These are phyloP conservation scores for Echeveria elegans DNA, from an alignment of 164 flowering plant species.

Conservation along the genomic window DNA sequence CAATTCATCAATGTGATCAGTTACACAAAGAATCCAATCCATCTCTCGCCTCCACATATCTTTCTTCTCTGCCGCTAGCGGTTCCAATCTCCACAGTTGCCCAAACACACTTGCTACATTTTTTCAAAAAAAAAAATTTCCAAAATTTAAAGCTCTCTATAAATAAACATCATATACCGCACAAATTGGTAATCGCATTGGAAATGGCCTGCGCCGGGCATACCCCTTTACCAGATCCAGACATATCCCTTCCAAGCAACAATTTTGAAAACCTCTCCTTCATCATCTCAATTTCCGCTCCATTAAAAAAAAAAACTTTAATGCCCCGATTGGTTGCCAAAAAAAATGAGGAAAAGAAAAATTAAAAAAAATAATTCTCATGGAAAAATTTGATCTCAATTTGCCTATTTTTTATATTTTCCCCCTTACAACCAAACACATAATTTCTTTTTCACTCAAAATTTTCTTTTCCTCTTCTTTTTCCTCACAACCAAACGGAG, in stretches of 20 bases:
- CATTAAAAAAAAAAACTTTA: no score
- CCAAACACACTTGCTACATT: slow-evolving; percentile 76
- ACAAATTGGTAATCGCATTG: slow-evolving; percentile 84
- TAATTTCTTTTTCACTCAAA: no score
- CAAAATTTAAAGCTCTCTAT: neutral
- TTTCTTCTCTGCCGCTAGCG: slow-evolving; percentile 67
- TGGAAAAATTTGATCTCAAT: no score
- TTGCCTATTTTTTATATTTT: no score
- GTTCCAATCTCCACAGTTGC: slow-evolving; percentile 93
- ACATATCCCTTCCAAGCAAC: slow-evolving; percentile 97
- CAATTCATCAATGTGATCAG: slow-evolving; percentile 86
- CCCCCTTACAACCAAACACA: no score
- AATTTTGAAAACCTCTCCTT: slow-evolving; percentile 82
- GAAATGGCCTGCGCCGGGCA: slow-evolving; percentile 78
- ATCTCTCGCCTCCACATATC: slow-evolving; percentile 92
- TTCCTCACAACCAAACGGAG: no score
- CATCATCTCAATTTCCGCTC: slow-evolving; percentile 77
- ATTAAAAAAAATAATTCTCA: no score
- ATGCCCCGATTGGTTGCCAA: no score
- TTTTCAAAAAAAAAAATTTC: neutral
- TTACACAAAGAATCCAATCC: slow-evolving; percentile 83
- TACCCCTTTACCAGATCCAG: slow-evolving; percentile 91
- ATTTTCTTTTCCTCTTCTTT: no score
- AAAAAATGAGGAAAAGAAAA: no score
- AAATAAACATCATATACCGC: slow-evolving; percentile 33